Conservation (phyloP, 2,329 filamentous ascomycete genomes). For the Paraconiothyrium sp. region DNA sequence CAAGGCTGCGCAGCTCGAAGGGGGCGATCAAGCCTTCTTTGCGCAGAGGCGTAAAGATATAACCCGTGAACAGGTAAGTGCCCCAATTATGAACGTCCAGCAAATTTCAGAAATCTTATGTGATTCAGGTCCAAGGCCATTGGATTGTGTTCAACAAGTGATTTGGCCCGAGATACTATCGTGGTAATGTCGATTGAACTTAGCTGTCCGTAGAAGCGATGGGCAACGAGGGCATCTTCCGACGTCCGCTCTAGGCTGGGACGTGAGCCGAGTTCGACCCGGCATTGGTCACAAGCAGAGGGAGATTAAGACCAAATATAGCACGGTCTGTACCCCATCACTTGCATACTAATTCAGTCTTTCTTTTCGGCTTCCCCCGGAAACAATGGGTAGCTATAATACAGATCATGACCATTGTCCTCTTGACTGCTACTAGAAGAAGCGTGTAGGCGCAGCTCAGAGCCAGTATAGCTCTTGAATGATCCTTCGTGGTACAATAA, state of each 20-base stretch:
- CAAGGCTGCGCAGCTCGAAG: conserved; percentile 19
- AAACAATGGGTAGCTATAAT: conserved; percentile 31
- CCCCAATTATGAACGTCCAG: conserved; percentile 28
- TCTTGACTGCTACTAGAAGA: not conserved
- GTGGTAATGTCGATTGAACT: conserved; percentile 23
- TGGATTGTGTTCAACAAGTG: conserved; percentile 28
- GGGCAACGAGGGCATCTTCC: not conserved
- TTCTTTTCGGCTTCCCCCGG: conserved; percentile 31
- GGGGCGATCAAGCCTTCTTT: conserved; percentile 28
- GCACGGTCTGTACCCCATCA: conserved; percentile 10
- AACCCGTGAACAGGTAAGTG: conserved; percentile 34
- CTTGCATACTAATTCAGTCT: not conserved
- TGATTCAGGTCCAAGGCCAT: conserved; percentile 23
- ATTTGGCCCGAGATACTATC: conserved; percentile 28
- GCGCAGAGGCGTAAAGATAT: conserved; percentile 36
- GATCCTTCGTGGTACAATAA: conserved; percentile 41
- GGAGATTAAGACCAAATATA: conserved; percentile 29
- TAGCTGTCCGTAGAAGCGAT: conserved; percentile 34
- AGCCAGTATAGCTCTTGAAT: conserved; percentile 28
- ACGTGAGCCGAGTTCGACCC: not conserved
- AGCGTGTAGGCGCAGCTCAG: conserved; percentile 11
- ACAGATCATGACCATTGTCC: not conserved
- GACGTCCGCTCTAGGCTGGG: not conserved
- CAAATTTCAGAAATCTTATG: conserved; percentile 20
- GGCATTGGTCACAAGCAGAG: conserved; percentile 7